Percentiles rank a stretch among this genome's conserved stretches.
Evolutionary conservation across 768 basidiomycete genomes (phyloP).

Genomic region (Ramaria rubella): DNA sequence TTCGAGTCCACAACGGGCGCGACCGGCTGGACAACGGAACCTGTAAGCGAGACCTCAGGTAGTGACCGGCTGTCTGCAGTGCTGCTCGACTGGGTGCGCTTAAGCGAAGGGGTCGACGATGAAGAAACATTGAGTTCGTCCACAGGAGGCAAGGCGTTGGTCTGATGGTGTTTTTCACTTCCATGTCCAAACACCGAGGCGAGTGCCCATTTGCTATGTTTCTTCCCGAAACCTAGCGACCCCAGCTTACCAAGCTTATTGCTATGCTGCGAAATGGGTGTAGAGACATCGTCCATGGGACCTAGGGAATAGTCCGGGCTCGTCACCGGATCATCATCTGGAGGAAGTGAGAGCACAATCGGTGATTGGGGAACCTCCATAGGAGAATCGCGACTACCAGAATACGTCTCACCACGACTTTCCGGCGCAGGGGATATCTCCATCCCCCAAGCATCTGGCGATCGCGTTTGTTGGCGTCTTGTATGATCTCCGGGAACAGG

Average conservation of each 20-base stretch:
- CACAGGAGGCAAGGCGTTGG: constrained; percentile 56
- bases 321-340: constrained; percentile 5
- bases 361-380: constrained; percentile 11
- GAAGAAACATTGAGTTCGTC: constrained; percentile 59
- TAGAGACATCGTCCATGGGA: constrained; percentile 15
- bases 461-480: background rate
- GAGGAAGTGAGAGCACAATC: constrained; percentile 9
- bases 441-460: constrained; percentile 8
- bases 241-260: constrained; percentile 54
- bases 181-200: constrained; percentile 54
- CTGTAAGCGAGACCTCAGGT: constrained; percentile 44
- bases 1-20: constrained; percentile 50
- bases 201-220: constrained; percentile 59
- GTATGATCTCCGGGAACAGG: background rate
- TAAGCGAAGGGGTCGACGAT: constrained; percentile 57
- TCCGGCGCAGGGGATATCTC: constrained; percentile 7
- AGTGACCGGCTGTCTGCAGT: constrained; percentile 58
- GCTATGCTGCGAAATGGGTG: constrained; percentile 15
- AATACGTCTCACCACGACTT: background rate
- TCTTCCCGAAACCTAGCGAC: constrained; percentile 60
- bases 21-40: background rate
- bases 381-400: constrained; percentile 8
- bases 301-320: constrained; percentile 30
- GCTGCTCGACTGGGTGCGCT: constrained; percentile 73
- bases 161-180: constrained; percentile 55